Conservation (phyloP, 108 stramenopile species). For the Hondaea fermentalgiana region DNA sequence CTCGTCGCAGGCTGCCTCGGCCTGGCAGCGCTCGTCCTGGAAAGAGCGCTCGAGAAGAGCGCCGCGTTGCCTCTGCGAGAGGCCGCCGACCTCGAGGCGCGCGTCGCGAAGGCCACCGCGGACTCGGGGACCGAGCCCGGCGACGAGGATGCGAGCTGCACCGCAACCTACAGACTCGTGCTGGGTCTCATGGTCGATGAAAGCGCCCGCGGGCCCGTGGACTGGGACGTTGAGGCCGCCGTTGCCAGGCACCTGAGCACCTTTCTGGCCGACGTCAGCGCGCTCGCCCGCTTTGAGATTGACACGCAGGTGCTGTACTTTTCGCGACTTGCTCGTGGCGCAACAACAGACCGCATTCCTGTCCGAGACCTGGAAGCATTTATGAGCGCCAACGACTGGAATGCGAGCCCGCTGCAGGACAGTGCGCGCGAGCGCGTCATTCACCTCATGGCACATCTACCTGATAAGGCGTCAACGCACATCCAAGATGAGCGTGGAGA, state of each 20-base stretch:
- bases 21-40: background rate
- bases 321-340: background rate
- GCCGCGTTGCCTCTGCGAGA: background rate
- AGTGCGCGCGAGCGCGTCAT: background rate
- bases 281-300: background rate
- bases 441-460: background rate
- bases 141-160: background rate
- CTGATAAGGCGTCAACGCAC: background rate
- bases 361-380: background rate
- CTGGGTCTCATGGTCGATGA: background rate
- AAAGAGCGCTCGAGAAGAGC: background rate
- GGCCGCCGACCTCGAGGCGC: background rate
- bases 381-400: constrained; percentile 1
- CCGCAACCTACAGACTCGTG: background rate
- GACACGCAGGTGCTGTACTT: background rate
- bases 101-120: background rate
- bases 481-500: background rate
- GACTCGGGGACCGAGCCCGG: background rate
- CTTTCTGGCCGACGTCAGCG: background rate
- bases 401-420: background rate
- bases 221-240: background rate
- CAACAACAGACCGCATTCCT: background rate
- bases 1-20: background rate
- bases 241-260: background rate
- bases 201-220: background rate